Evolutionary conservation across 106 monocot genomes (phyloP).

Genomic region (Dendrobium officinale): DNA sequence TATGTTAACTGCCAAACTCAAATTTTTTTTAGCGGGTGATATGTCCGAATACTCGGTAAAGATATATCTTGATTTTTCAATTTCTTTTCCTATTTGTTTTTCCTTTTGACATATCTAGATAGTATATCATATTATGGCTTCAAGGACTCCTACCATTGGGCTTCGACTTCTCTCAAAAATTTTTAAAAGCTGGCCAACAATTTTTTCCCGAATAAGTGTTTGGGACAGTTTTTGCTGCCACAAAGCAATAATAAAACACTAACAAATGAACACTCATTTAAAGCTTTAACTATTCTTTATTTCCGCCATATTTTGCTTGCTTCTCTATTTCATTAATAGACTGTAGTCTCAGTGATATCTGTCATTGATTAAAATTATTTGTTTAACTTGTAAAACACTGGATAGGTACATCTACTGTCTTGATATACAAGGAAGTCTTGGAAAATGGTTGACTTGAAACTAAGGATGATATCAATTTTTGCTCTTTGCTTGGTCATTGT

Average conservation of each 20-base stretch:
- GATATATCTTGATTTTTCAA: not conserved
- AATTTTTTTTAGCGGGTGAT: not conserved
- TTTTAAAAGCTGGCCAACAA: not conserved
- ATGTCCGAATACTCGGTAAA: not conserved
- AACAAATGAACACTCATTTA: not conserved
- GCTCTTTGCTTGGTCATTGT: conserved; percentile 9
- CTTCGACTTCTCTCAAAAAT: not conserved
- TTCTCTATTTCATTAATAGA: not conserved
- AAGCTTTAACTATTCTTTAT: not conserved
- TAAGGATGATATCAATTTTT: conserved; percentile 7
- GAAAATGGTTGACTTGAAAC: conserved; percentile 7
- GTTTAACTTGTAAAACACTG: not conserved
- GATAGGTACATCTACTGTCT: not conserved
- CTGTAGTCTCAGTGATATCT: not conserved
- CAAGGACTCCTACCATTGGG: not conserved
- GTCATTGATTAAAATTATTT: not conserved
- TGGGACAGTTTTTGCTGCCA: not conserved
- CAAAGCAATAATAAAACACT: not conserved
- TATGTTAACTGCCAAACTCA: not conserved
- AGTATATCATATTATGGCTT: not conserved
- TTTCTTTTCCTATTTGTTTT: not conserved
- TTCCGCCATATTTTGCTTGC: not conserved
- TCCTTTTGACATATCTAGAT: not conserved
- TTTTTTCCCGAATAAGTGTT: not conserved
- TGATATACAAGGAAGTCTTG: not conserved